phyloP scores from a whole-genome alignment of 148 eudicot species.

The Cornus florida region DNA sequence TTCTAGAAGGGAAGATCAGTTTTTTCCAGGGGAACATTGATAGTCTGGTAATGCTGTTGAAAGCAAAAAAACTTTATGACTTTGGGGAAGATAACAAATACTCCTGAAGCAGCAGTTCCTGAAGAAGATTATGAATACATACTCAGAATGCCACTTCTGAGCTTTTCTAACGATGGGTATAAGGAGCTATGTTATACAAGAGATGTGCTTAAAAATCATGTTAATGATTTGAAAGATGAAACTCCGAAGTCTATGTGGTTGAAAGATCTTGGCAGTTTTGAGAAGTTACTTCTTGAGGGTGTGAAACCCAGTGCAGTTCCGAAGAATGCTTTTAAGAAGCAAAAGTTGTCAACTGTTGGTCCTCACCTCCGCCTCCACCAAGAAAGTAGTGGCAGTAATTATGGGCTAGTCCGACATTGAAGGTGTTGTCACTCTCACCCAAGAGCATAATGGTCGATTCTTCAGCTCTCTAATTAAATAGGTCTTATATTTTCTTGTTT shows the following conservation, averaged over 20 bases:
- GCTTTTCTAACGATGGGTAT: conserved; percentile 73
- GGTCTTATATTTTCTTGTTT: too few species aligned
- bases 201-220: conserved; percentile 48
- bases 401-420: too few species aligned
- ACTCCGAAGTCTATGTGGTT: conserved; percentile 32
- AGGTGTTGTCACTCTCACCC: too few species aligned
- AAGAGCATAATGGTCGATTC: too few species aligned
- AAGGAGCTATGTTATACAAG: conserved; percentile 59
- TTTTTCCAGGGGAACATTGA: conserved; percentile 65
- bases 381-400: too few species aligned
- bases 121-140: conserved; percentile 88
- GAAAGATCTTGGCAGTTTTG: too few species aligned
- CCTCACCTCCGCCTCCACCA: too few species aligned
- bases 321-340: too few species aligned
- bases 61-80: conserved; percentile 69
- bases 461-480: too few species aligned
- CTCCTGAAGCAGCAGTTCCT: conserved; percentile 48
- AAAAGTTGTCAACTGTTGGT: too few species aligned
- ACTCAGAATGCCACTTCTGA: conserved; percentile 66
- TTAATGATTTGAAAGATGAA: conserved; percentile 55
- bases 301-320: too few species aligned
- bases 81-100: conserved; percentile 55
- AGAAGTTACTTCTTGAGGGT: too few species aligned
- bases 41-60: conserved; percentile 65
- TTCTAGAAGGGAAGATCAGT: conserved; percentile 73